phyloP scores from a whole-genome alignment of 177 flowering plant genomes.

The Vitis hybrid region DNA sequence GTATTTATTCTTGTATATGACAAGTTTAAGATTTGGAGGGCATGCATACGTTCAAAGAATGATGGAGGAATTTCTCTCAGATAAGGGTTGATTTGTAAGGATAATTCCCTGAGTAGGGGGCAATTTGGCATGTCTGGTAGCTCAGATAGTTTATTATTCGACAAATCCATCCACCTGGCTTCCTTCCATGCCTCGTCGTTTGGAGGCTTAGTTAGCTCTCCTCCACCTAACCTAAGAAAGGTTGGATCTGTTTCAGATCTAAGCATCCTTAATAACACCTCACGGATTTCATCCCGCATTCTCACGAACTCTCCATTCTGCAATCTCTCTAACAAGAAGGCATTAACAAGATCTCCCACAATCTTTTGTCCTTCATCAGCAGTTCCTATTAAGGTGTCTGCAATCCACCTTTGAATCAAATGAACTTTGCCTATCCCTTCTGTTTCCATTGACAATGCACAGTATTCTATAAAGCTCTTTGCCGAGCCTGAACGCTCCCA shows the following conservation, averaged over 20 bases:
- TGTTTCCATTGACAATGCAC: not conserved
- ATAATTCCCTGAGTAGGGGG: not conserved
- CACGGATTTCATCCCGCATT: not conserved
- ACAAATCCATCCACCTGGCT: not conserved
- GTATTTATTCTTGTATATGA: not conserved
- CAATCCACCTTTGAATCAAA: not conserved
- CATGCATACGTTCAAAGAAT: slow-evolving; percentile 1
- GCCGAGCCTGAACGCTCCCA: not conserved
- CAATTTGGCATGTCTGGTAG: not conserved
- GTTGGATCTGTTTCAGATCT: not conserved
- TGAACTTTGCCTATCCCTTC: not conserved
- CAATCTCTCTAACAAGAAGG: no score
- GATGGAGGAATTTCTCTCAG: slow-evolving; percentile 6
- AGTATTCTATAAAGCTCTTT: not conserved
- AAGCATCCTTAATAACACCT: not conserved
- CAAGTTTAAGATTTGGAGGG: slow-evolving; percentile 3
- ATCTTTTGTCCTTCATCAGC: no score
- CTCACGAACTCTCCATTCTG: not conserved
- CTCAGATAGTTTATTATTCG: not conserved
- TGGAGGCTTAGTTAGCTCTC: slow-evolving; percentile 1
- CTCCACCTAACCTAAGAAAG: not conserved
- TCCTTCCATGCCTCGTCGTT: not conserved
- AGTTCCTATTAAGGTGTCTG: no score
- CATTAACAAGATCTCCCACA: no score
- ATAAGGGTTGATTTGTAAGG: not conserved